Percentiles rank a stretch among this genome's conserved stretches.
Evolutionary conservation across 257 asterid species (phyloP).

Genomic region (Solanum pinnatisectum): DNA sequence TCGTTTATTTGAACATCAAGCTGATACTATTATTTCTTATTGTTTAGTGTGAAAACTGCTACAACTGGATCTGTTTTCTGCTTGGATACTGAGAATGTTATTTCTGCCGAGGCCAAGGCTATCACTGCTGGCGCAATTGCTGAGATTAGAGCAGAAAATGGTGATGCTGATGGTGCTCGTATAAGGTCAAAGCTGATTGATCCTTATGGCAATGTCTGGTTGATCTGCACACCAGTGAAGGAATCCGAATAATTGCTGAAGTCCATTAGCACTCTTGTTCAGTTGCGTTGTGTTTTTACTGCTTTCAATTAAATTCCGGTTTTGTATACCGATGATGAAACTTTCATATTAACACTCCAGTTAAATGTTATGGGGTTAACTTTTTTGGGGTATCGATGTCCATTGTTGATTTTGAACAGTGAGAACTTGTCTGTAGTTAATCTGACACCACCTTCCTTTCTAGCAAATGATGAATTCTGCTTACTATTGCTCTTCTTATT

Average conservation of each 20-base stretch:
- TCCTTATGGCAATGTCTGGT: slow-evolving; percentile 71
- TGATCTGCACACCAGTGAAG: slow-evolving; percentile 36
- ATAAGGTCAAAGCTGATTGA: slow-evolving; percentile 49
- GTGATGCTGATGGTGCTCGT: slow-evolving; percentile 27
- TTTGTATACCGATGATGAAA: not conserved
- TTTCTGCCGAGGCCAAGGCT: slow-evolving; percentile 48
- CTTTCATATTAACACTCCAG: not conserved
- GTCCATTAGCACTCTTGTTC: not conserved
- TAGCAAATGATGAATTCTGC: not conserved
- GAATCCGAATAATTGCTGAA: not conserved
- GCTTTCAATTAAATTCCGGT: not conserved
- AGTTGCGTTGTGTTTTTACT: not conserved
- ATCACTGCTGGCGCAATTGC: slow-evolving; percentile 50
- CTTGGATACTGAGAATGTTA: slow-evolving; percentile 54
- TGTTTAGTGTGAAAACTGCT: slow-evolving; percentile 29
- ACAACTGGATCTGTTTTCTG: slow-evolving; percentile 29
- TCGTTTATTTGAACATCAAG: not conserved
- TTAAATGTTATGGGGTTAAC: not conserved
- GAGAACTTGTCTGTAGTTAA: not conserved
- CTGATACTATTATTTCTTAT: not conserved
- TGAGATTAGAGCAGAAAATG: slow-evolving; percentile 32
- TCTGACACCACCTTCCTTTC: not conserved
- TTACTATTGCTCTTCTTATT: not conserved
- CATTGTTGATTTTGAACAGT: not conserved
- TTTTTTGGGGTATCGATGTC: not conserved